These are phyloP conservation scores for Anaeramoeba ignava DNA, from an alignment of 78 protist genomes.

Conservation along the genomic window DNA sequence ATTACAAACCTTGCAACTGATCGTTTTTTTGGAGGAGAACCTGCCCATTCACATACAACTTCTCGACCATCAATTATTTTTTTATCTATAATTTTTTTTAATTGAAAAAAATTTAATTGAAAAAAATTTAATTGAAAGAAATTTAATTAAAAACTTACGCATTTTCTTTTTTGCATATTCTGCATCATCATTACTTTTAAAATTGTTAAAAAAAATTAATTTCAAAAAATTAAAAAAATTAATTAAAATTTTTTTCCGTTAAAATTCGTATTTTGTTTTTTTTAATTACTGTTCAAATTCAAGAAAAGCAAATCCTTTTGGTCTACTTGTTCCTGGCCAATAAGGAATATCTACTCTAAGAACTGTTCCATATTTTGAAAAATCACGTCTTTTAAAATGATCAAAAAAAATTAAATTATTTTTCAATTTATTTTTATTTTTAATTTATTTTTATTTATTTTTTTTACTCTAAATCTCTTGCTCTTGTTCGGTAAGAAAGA, in stretches of 20 bases:
- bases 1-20: conserved; percentile 3
- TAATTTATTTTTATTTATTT: not conserved
- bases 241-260: not conserved
- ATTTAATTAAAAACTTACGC: not conserved
- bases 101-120: conserved; percentile 3
- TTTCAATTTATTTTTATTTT: not conserved
- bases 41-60: too few relatives aligned
- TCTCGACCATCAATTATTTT: too few relatives aligned
- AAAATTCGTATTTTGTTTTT: not conserved
- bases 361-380: not conserved
- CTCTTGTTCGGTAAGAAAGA: not conserved
- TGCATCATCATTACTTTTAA: not conserved
- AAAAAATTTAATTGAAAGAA: not conserved
- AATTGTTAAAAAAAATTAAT: not conserved
- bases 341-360: not conserved
- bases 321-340: not conserved
- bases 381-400: not conserved
- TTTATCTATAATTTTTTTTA: not conserved
- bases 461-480: not conserved
- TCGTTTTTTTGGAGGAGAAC: too few relatives aligned
- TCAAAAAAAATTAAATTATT: not conserved
- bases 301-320: not conserved
- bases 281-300: not conserved
- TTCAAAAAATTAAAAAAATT: not conserved
- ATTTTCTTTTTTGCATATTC: not conserved